A percentile compares a stretch with the other conserved stretches of the same genome.
These are phyloP conservation scores for Microsporum canis DNA, from an alignment of 2,329 filamentous ascomycete genomes.

Conservation along the genomic window DNA sequence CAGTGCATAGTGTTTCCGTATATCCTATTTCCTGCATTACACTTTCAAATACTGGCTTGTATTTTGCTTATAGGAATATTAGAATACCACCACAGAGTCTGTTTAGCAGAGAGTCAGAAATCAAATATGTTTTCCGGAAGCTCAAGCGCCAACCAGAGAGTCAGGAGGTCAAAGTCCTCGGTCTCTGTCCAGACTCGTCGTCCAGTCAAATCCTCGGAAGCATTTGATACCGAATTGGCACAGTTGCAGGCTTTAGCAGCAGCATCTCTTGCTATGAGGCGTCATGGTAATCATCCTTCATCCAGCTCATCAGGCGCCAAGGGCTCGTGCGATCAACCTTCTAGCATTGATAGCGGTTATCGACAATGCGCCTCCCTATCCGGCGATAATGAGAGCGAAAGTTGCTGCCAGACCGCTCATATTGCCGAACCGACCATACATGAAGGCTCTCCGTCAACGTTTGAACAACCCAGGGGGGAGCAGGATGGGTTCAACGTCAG, in stretches of 20 bases:
- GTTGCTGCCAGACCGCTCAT: neutral
- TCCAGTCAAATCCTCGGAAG: constrained; percentile 15
- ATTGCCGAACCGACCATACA: neutral
- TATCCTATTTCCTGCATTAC: neutral
- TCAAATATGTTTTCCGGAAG: constrained; percentile 20
- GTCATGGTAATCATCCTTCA: constrained; percentile 21
- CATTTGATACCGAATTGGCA: constrained; percentile 22
- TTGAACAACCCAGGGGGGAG: neutral
- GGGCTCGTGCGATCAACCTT: neutral
- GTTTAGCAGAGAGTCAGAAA: neutral
- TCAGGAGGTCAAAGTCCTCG: constrained; percentile 31
- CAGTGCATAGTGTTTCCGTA: neutral
- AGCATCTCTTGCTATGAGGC: constrained; percentile 33
- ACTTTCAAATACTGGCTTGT: neutral
- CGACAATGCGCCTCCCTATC: neutral
- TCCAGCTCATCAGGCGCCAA: constrained; percentile 4
- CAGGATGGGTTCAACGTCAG: neutral
- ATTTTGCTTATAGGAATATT: neutral
- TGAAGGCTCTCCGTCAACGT: neutral
- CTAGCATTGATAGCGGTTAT: neutral
- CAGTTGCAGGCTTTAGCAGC: constrained; percentile 31
- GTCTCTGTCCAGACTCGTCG: constrained; percentile 27
- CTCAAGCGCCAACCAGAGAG: constrained; percentile 22
- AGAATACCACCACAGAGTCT: neutral
- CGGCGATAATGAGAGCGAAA: neutral